Evolutionary conservation across 139 green algal genomes (phyloP).

Genomic region (Chlamydomonas asymmetrica): DNA sequence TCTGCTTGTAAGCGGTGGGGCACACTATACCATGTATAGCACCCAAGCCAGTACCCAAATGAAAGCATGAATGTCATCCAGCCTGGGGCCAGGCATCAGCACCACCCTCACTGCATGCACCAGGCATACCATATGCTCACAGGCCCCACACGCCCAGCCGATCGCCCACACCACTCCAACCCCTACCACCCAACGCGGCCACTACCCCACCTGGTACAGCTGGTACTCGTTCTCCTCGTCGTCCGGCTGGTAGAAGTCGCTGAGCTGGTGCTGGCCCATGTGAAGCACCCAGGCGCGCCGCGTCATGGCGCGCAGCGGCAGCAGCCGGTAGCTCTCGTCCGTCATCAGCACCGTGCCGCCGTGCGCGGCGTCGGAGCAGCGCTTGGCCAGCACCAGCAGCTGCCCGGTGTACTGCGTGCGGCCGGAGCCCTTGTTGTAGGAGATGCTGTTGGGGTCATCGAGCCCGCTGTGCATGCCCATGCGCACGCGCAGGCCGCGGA

Average conservation of each 20-base stretch:
- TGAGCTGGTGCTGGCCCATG: conserved; percentile 23
- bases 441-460: neutral
- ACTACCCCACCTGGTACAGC: conserved; percentile 19
- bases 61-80: no score
- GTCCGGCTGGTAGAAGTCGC: neutral
- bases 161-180: no score
- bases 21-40: no score
- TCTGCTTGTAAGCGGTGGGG: no score
- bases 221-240: conserved; percentile 23
- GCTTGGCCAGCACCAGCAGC: conserved; percentile 1
- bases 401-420: conserved; percentile 23
- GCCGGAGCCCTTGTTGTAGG: conserved; percentile 22
- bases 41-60: no score
- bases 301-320: conserved; percentile 14
- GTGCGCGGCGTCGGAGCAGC: conserved; percentile 18
- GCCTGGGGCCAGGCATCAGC: no score
- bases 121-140: no score
- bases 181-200: neutral
- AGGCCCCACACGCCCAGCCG: no score
- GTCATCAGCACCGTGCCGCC: conserved; percentile 21
- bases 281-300: conserved; percentile 29
- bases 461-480: conserved; percentile 29
- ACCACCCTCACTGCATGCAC: no score
- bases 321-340: conserved; percentile 20
- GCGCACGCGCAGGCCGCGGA: conserved; percentile 18